Percentiles rank a stretch among this genome's conserved stretches.
Evolutionary conservation across 441 rosid species (phyloP).

Genomic region (Isatis lusitanica): DNA sequence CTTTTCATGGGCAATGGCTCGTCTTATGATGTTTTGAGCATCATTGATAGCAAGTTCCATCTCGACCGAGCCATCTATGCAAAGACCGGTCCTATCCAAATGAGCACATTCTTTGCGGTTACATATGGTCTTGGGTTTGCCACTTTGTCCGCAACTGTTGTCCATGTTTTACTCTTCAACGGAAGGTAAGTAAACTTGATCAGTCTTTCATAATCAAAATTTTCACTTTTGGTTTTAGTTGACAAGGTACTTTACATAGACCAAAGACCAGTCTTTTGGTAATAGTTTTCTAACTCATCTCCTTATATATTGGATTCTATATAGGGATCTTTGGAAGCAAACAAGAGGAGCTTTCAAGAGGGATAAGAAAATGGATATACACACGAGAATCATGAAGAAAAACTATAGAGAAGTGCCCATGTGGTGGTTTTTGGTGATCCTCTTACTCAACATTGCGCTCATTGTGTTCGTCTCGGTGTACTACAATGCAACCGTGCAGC

Average conservation of each 20-base stretch:
- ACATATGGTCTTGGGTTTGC: conserved; percentile 79
- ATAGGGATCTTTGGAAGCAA: conserved; percentile 66
- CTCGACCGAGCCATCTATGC: conserved; percentile 55
- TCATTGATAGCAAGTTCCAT: conserved; percentile 52
- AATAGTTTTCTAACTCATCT: neutral
- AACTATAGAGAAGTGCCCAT: conserved; percentile 55
- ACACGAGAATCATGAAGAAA: conserved; percentile 71
- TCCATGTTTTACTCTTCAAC: conserved; percentile 61
- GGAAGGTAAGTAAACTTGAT: conserved; percentile 50
- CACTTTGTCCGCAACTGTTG: conserved; percentile 55
- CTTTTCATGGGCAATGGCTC: conserved; percentile 51
- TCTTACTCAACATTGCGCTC: conserved; percentile 43
- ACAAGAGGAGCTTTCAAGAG: conserved; percentile 51
- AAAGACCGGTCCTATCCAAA: conserved; percentile 47
- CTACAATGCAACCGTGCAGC: conserved; percentile 56
- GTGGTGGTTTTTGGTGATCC: conserved; percentile 72
- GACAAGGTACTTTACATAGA: neutral
- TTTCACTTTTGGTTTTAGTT: neutral
- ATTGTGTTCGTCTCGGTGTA: conserved; percentile 50
- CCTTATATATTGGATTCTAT: conserved; percentile 5
- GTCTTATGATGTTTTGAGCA: conserved; percentile 45
- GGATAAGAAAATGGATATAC: conserved; percentile 58
- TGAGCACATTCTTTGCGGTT: conserved; percentile 70
- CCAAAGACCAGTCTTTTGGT: neutral
- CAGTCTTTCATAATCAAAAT: neutral